Base-by-base conservation (phyloP, 306 rosid species). In the Ormosia emarginata region DNA sequence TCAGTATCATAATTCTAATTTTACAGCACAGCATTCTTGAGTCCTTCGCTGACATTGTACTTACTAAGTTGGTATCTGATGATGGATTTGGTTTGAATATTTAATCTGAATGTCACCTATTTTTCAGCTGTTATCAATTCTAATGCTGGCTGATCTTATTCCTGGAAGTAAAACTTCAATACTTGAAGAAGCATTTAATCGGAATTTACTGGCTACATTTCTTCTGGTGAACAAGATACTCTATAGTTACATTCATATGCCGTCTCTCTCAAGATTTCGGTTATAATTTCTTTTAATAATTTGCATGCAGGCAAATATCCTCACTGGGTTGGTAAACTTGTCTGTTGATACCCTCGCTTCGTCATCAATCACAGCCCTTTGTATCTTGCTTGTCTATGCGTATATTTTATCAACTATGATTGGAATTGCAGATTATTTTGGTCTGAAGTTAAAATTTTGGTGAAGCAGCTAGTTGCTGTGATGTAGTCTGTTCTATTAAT, bases 241-340 rank as follows among this genome's bases (percentile, higher is more conserved):
- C 58, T 18, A 53, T 36, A 0, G 1, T 10, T 78, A 69, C 34
- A 53, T 63, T 59, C 34, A 34, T 58, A 3, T 63, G 58, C 40
- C 70, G 65, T 18, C 66, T 74, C 66, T 74, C 77, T 71, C 53
- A 34, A 53, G 83, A 61, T 61, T 58, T 75, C 52, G 36, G 24
- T 67, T 78, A 33, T 71, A 50, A 76, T 68, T 13, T 52, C 7
- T 5, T 44, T 37, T 12, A 2, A 44, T 46, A 29, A 72, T 80
- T 47, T 77, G 11, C 77, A 71, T 87, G 85, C 96, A 90, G 97
- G 97, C 88, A 62, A 93, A 93, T 79, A 55, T 91, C 56, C 90
- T 93, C 77, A 93, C 97, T 1, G 96, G 97, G 17, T 74, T 91
- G 82, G 87, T 91, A 78, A 93, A 93, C 90, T 75, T 93, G 78